A percentile compares a stretch with the other conserved stretches of the same genome.
These are phyloP conservation scores for Rosa rugosa DNA, from an alignment of 306 rosid genomes.

Conservation along the genomic window DNA sequence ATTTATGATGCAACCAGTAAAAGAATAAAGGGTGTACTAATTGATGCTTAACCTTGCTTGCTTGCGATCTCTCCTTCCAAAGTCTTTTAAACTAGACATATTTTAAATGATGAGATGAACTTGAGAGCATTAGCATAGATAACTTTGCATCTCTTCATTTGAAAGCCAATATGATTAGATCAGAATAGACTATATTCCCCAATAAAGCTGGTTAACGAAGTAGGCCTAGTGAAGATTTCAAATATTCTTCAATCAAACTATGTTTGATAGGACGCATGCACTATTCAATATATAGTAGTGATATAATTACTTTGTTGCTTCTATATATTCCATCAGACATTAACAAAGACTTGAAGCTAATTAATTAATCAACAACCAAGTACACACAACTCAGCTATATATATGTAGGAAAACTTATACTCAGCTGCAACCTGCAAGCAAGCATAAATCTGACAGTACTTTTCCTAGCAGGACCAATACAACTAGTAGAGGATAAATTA, in stretches of 20 bases:
- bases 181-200: slow-evolving; percentile 30
- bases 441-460: background rate
- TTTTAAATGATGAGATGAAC: background rate
- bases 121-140: background rate
- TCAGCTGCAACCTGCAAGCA: background rate
- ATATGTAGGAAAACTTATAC: background rate
- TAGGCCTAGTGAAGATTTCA: slow-evolving; percentile 2
- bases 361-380: background rate
- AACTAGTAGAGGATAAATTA: too few relatives aligned
- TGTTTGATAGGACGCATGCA: background rate
- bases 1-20: background rate
- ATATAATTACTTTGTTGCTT: background rate
- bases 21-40: background rate
- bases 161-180: slow-evolving; percentile 22
- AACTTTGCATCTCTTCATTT: slow-evolving; percentile 24
- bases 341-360: background rate
- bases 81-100: background rate
- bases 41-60: slow-evolving; percentile 17
- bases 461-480: background rate
- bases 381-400: background rate
- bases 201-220: slow-evolving; percentile 8
- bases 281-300: background rate
- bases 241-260: background rate
- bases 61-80: slow-evolving; percentile 7
- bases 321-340: background rate